Evolutionary conservation across 2,329 filamentous ascomycete species (phyloP).

Genomic region (Talaromyces rugulosus): DNA sequence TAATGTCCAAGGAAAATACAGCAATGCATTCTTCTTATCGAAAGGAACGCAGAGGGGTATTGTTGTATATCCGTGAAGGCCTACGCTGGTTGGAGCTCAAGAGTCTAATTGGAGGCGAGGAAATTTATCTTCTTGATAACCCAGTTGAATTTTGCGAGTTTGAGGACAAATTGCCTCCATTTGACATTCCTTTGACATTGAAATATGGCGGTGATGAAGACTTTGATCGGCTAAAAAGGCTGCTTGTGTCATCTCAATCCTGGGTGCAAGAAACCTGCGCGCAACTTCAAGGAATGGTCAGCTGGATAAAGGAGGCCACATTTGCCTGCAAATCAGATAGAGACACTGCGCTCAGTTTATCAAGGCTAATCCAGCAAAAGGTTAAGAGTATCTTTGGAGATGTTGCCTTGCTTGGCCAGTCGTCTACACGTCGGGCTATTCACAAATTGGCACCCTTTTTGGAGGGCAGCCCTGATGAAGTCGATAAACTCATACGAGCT

Average conservation of each 20-base stretch:
- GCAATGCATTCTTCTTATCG: background rate
- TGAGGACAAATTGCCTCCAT: background rate
- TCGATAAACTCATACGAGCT: background rate
- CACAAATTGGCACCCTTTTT: background rate
- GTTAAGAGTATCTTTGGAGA: background rate
- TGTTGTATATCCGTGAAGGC: background rate
- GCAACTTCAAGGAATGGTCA: background rate
- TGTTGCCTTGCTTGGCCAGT: background rate
- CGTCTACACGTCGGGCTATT: background rate
- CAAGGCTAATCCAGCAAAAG: background rate
- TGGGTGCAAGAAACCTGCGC: background rate
- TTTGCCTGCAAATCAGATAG: background rate
- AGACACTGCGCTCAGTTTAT: background rate
- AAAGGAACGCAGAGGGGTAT: background rate
- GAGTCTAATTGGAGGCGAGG: background rate
- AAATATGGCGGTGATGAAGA: background rate
- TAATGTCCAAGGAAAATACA: background rate
- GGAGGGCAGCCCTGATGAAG: background rate
- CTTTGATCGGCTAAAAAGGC: background rate
- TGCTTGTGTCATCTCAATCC: background rate
- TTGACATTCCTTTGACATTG: background rate
- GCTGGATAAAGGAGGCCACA: background rate
- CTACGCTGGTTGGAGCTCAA: background rate
- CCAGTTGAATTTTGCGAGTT: background rate
- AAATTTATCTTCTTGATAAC: constrained; percentile 1